Conservation (phyloP, 441 rosid genomes). For the Mallotus repandus region DNA sequence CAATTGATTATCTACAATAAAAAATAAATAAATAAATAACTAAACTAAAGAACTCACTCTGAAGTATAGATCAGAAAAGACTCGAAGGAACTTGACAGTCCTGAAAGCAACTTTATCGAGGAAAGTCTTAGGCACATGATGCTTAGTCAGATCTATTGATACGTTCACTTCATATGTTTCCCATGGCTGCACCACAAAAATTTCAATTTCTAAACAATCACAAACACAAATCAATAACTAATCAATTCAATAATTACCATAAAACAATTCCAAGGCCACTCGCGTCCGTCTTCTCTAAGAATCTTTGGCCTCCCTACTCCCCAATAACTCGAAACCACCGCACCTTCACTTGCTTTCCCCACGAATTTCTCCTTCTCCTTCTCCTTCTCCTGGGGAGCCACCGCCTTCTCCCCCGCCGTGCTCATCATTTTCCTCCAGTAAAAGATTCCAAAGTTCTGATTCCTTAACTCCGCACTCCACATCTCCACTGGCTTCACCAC, state of each 20-base stretch:
- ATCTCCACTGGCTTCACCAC: no score
- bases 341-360: no score
- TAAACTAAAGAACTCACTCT: conserved; percentile 37
- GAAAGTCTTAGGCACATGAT: conserved; percentile 55
- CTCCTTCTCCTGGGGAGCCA: no score
- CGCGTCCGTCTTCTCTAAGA: conserved; percentile 55
- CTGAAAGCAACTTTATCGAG: conserved; percentile 59
- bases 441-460: no score
- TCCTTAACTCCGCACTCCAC: no score
- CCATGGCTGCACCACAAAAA: conserved; percentile 55
- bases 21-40: no score
- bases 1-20: no score
- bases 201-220: neutral
- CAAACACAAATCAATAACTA: neutral
- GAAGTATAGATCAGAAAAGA: conserved; percentile 71
- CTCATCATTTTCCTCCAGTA: no score
- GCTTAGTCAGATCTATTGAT: conserved; percentile 72
- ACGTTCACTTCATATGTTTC: conserved; percentile 52
- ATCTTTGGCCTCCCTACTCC: no score
- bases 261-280: conserved; percentile 81
- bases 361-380: no score
- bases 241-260: conserved; percentile 34
- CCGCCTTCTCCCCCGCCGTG: no score
- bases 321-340: no score
- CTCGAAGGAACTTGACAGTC: conserved; percentile 59